Evolutionary conservation across 495 filamentous ascomycete species (phyloP), one percentile per base, ranked within the genome.

Genomic region (Hypoxylon lienhwacheense): DNA sequence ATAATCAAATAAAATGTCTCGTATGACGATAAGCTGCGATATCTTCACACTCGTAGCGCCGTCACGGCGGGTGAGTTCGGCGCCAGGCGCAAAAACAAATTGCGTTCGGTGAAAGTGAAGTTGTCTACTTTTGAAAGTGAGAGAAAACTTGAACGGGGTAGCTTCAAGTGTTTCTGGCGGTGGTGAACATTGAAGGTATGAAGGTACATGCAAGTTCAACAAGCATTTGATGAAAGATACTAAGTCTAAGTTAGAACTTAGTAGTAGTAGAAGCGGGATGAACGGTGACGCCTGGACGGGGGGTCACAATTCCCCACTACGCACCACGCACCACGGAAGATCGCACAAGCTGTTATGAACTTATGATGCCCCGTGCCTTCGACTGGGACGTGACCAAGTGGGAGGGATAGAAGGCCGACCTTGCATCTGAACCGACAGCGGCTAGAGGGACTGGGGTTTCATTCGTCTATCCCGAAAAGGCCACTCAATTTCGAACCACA

Each of bases 1-100:
- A n/a, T n/a, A n/a, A n/a, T n/a, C n/a, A n/a, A n/a, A n/a, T n/a
- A 72, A 72, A 41, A 72, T 73, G 67, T 74, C 71, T 73, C 70
- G 73, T 75, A 72, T 70, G 64, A 70, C 66, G 52, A 63, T 66
- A 43, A 64, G 51, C 47, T 46, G 59, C 65, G 61, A 58, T 60
- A 55, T 44, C 8, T 46, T 41, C 55, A 65, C 43, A 37, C 49
- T 61, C 34, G 62, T 64, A 65, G 65, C 65, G 65, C 65, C n/a
- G n/a, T 65, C 62, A 47, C 51, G 36, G 47, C 55, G 62, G 57
- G 58, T 61, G 53, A 61, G 65, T 61, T 51, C 52, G 36, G 49
- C 41, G 45, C 44, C 53, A 60, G 63, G 52, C 50, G 55, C 63
- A 66, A 60, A 66, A n/a, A n/a, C n/a, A n/a, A n/a, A 41, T 66